Percentiles rank a stretch among this genome's conserved stretches.
These are phyloP conservation scores for Didymella glomerata DNA, from an alignment of 2,329 filamentous ascomycete species.

Conservation along the genomic window DNA sequence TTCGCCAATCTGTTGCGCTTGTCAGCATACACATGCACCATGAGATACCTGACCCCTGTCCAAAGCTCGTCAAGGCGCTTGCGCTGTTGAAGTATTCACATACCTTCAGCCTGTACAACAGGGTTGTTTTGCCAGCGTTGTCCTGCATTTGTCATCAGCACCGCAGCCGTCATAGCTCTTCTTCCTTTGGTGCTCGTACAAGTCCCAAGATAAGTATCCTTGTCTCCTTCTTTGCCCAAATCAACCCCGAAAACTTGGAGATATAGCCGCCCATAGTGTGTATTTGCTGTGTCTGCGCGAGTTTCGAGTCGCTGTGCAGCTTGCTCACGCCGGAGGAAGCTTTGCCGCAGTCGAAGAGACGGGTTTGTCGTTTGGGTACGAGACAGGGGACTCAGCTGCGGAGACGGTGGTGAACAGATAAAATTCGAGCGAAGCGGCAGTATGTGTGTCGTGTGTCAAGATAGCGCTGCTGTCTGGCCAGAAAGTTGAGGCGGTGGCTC, in stretches of 20 bases:
- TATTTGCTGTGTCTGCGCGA: conserved; percentile 22
- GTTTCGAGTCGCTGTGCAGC: conserved; percentile 25
- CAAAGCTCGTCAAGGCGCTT: neutral
- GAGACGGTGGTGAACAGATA: neutral
- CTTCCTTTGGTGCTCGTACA: conserved; percentile 63
- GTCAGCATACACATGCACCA: conserved; percentile 5
- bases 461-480: conserved; percentile 34
- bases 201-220: conserved; percentile 93
- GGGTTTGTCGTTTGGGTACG: neutral
- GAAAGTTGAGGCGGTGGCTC: conserved; percentile 31
- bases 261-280: conserved; percentile 46
- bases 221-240: conserved; percentile 95
- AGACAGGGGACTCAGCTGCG: neutral
- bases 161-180: neutral
- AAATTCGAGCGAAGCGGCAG: neutral
- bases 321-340: conserved; percentile 18
- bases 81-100: neutral
- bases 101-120: conserved; percentile 96
- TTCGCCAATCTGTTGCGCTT: conserved; percentile 81
- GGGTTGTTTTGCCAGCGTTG: conserved; percentile 97
- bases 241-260: conserved; percentile 42
- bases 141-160: conserved; percentile 67
- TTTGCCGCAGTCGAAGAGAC: neutral
- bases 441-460: conserved; percentile 25
- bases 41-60: neutral